These are phyloP conservation scores for Apiospora phragmitis DNA, from an alignment of 2,329 filamentous ascomycete genomes.

Conservation along the genomic window DNA sequence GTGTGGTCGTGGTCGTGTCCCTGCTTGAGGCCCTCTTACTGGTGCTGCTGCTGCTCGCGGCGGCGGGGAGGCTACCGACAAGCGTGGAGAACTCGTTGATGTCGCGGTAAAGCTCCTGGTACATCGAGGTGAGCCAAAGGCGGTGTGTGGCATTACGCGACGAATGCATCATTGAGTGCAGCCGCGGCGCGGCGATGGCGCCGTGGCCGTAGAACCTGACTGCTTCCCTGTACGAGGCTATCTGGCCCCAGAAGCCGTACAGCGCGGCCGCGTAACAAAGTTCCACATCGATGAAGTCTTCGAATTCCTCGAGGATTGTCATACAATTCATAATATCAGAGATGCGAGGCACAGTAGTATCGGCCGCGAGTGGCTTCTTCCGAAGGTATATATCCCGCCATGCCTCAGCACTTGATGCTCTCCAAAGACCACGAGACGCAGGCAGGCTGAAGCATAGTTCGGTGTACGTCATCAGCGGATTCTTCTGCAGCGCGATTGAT, in stretches of 20 bases:
- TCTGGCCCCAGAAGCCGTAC: conserved; percentile 33
- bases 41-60: background rate
- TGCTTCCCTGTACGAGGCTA: conserved; percentile 32
- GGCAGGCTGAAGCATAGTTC: conserved; percentile 27
- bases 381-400: conserved; percentile 27
- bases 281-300: conserved; percentile 30
- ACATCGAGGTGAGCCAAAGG: conserved; percentile 31
- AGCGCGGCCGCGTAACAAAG: conserved; percentile 30
- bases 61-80: conserved; percentile 16
- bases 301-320: conserved; percentile 21
- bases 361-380: conserved; percentile 19
- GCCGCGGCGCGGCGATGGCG: conserved; percentile 6
- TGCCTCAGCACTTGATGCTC: conserved; percentile 24
- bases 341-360: conserved; percentile 22
- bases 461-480: conserved; percentile 24
- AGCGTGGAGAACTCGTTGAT: conserved; percentile 27
- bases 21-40: background rate
- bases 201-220: conserved; percentile 27
- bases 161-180: background rate
- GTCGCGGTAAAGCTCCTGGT: conserved; percentile 32
- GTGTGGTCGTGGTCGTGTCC: conserved; percentile 13
- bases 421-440: conserved; percentile 27
- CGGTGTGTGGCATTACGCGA: conserved; percentile 20
- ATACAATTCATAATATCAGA: conserved; percentile 25
- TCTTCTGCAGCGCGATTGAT: conserved; percentile 26